Evolutionary conservation across 805 yeast species (phyloP), one percentile per base, ranked within the genome.

Genomic region (Helenozyma baotianmanensis): DNA sequence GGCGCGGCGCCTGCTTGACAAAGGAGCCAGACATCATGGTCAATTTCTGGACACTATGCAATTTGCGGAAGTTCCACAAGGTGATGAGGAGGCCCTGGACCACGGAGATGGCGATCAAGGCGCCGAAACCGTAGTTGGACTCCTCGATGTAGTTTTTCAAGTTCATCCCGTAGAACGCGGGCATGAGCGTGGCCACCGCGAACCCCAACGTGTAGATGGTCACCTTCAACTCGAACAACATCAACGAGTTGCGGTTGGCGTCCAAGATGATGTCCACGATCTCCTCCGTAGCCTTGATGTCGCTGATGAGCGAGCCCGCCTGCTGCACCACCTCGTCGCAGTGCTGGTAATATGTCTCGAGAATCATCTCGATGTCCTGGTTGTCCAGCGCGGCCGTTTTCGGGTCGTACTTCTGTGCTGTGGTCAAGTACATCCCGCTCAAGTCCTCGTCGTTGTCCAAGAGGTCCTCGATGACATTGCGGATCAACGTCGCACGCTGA

Each of bases 281-380:
- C 50, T 89, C 97, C 53, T 88, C 96, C 0, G 97, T 89, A 11
- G 92, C 84, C 51, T 78, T 79, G 47, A 89, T 86, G 52, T 89
- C 95, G 46, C 79, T 80, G 14, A 84, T 75, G 35, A 88, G 62
- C 4, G 90, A 80, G 27, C 85, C 95, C 0, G 95, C 80, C 47
- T 84, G 90, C 56, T 89, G 97, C 6, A 88, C 96, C 45, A 83
- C 79, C 61, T 89, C 97, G 52, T 89, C 96, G 53, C 90, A 82
- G 48, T 88, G 96, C 38, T 83, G 82, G 58, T 85, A 88, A 59
- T 89, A 89, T 0, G 95, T 77, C 52, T 89, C 97, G 14, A 89
- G 55, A 30, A 89, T 66, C 80, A 88, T 82, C 56, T 89, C 97
- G 14, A 86, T 71, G 47, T 89, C 96, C 7, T 81, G 84, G 42